These are phyloP conservation scores for Xylaria intraflava DNA, from an alignment of 495 filamentous ascomycete genomes.

Conservation along the genomic window DNA sequence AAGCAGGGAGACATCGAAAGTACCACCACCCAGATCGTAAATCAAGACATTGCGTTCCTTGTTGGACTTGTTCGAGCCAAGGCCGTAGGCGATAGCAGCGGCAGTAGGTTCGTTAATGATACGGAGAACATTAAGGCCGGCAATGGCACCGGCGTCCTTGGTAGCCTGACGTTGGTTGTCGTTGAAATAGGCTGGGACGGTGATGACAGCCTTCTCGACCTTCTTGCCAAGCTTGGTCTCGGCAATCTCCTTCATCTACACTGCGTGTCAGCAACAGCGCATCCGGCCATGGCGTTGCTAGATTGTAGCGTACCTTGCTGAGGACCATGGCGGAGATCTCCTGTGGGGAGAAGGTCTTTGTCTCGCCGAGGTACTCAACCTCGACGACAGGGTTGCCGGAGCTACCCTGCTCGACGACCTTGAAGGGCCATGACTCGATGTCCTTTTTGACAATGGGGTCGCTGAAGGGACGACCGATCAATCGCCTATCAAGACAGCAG, in stretches of 20 bases:
- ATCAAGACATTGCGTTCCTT: conserved; percentile 99
- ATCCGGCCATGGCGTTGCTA: not conserved
- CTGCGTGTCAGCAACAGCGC: conserved; percentile 11
- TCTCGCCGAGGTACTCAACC: conserved; percentile 92
- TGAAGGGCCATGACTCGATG: conserved; percentile 98
- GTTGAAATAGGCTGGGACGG: conserved; percentile 99
- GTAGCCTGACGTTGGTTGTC: conserved; percentile 98
- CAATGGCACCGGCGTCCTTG: conserved; percentile 97
- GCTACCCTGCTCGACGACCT: conserved; percentile 80
- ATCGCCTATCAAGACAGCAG: conserved; percentile 49
- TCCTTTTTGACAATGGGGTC: conserved; percentile 98
- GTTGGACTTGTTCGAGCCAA: conserved; percentile 83
- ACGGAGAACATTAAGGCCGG: conserved; percentile 95
- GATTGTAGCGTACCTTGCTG: conserved; percentile 56
- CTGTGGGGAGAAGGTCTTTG: conserved; percentile 92
- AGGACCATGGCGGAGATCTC: conserved; percentile 97
- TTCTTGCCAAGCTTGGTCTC: conserved; percentile 94
- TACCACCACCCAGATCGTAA: conserved; percentile 99
- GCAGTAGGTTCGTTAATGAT: conserved; percentile 99
- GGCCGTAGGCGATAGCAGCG: conserved; percentile 94
- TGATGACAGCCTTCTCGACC: conserved; percentile 97
- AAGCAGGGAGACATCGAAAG: conserved; percentile 98
- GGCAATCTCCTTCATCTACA: conserved; percentile 93
- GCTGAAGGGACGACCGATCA: conserved; percentile 90
- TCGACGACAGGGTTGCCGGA: conserved; percentile 75